Conservation (phyloP, 169 alveolate species). For the Eimeria nieschulzi region DNA sequence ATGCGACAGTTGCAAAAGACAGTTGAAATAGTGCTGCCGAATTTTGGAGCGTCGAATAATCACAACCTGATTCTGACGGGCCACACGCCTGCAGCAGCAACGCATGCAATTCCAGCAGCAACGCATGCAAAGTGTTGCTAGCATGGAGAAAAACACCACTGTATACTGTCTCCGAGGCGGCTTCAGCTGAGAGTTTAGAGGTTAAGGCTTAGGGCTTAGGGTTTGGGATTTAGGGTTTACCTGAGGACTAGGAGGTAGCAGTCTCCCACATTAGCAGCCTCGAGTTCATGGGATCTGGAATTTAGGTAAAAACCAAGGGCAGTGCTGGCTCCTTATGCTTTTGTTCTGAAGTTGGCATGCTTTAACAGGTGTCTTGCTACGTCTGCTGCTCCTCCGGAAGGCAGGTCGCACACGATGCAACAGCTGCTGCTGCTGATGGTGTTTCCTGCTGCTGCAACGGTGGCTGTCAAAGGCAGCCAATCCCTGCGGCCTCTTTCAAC, state of each 20-base stretch:
- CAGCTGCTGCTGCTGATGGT: not conserved
- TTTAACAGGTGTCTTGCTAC: not conserved
- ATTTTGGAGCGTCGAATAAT: slow-evolving; percentile 75
- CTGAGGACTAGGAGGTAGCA: slow-evolving; percentile 77
- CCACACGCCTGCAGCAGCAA: slow-evolving; percentile 9
- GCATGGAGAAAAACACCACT: too few species aligned
- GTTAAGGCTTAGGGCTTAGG: too few species aligned
- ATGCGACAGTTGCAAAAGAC: slow-evolving; percentile 84
- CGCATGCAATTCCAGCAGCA: not conserved
- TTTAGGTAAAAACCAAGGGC: slow-evolving; percentile 80
- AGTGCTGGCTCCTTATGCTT: slow-evolving; percentile 55
- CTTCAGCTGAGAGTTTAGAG: too few species aligned
- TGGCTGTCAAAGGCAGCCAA: not conserved
- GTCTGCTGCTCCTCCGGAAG: not conserved
- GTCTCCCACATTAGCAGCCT: slow-evolving; percentile 80
- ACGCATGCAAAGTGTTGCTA: too few species aligned
- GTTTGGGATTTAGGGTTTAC: too few species aligned
- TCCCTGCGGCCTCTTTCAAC: not conserved
- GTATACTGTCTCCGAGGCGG: too few species aligned
- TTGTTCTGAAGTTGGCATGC: not conserved
- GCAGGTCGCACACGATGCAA: not conserved
- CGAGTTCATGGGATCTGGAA: slow-evolving; percentile 73
- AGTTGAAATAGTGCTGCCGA: slow-evolving; percentile 87
- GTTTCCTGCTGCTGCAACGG: not conserved
- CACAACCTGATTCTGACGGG: not conserved